Conservation (phyloP, 2,329 filamentous ascomycete species). For the Mollisiaceae sp. region DNA sequence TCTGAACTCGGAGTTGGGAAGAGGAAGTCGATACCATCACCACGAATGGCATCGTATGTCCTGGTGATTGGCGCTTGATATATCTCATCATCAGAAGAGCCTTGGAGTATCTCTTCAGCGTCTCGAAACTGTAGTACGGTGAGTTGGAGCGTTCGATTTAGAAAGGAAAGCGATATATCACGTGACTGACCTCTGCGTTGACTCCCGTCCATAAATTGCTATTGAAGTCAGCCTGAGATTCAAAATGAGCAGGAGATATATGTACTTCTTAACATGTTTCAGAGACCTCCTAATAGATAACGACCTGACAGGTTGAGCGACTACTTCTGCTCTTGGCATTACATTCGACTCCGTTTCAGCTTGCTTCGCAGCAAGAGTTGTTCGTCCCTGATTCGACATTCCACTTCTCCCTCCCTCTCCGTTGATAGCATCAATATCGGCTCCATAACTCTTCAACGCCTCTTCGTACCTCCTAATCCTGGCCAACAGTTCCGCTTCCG, state of each 20-base stretch:
- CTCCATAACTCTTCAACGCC: conserved; percentile 33
- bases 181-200: conserved; percentile 25
- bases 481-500: conserved; percentile 38
- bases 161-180: background rate
- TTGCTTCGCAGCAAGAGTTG: conserved; percentile 10
- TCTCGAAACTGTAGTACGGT: conserved; percentile 36
- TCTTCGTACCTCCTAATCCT: conserved; percentile 37
- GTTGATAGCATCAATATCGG: conserved; percentile 38
- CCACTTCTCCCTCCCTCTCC: conserved; percentile 11
- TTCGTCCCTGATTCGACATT: background rate
- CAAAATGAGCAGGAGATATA: background rate
- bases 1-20: conserved; percentile 53
- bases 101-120: conserved; percentile 42
- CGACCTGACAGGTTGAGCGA: conserved; percentile 5
- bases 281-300: conserved; percentile 25
- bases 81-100: conserved; percentile 39
- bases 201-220: conserved; percentile 29
- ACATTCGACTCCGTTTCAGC: background rate
- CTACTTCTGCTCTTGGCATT: background rate
- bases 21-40: conserved; percentile 42
- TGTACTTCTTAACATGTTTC: conserved; percentile 29
- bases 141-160: background rate
- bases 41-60: conserved; percentile 38
- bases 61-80: conserved; percentile 32
- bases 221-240: background rate